A percentile compares a stretch with the other conserved stretches of the same genome.
Evolutionary conservation across 2,329 filamentous ascomycete species (phyloP).

Genomic region (Leptographium flavum): DNA sequence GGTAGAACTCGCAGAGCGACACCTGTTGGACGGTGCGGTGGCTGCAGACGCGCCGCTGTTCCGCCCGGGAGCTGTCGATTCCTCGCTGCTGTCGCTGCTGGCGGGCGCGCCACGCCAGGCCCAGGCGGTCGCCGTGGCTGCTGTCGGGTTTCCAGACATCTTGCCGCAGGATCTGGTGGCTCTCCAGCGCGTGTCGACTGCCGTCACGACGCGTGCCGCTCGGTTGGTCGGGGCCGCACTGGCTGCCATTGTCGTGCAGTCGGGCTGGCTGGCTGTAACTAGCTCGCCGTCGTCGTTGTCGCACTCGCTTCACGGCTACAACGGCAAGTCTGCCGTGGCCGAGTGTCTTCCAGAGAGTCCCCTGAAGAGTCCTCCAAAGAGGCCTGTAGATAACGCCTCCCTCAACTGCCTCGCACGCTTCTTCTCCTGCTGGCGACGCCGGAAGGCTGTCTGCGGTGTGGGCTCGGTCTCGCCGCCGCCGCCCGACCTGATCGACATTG

Average conservation of each 20-base stretch:
- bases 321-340: background rate
- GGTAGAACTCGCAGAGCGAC: slow-evolving; percentile 45
- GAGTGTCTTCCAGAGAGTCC: no score
- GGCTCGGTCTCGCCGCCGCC: background rate
- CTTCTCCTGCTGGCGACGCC: background rate
- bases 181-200: slow-evolving; percentile 66
- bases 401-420: no score
- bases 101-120: background rate
- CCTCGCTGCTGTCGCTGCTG: slow-evolving; percentile 3
- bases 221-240: slow-evolving; percentile 81
- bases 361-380: background rate
- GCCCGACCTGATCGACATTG: background rate
- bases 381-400: background rate
- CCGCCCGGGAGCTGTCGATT: background rate
- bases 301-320: background rate
- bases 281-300: background rate
- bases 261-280: slow-evolving; percentile 38
- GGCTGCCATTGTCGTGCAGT: slow-evolving; percentile 67
- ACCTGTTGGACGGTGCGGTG: background rate
- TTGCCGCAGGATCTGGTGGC: slow-evolving; percentile 52
- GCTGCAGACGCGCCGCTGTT: slow-evolving; percentile 24
- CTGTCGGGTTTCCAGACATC: background rate
- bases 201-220: slow-evolving; percentile 77
- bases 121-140: background rate
- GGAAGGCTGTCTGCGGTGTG: background rate